Evolutionary conservation across 108 stramenopile species (phyloP).

Genomic region (Discostella stelligeroides): DNA sequence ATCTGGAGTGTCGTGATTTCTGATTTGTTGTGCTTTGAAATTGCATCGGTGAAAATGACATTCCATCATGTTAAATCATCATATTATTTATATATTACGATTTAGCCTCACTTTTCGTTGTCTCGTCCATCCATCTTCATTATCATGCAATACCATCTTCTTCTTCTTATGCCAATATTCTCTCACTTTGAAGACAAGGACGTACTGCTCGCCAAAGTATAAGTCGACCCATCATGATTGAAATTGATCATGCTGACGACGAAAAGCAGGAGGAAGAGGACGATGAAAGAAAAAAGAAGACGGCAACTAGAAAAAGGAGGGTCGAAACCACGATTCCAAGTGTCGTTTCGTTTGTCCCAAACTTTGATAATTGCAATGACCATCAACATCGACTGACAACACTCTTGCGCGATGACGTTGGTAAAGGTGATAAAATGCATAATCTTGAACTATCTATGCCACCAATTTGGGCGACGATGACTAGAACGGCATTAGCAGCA

Average conservation of each 20-base stretch:
- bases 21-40: no score
- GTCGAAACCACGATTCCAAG: slow-evolving; percentile 27
- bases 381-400: background rate
- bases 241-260: slow-evolving; percentile 9
- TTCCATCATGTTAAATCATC: no score
- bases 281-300: background rate
- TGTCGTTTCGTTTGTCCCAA: slow-evolving; percentile 24
- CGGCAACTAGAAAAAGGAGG: background rate
- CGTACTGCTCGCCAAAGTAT: no score
- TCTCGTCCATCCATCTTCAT: no score
- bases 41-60: no score
- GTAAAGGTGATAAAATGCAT: background rate
- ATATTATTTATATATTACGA: no score
- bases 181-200: no score
- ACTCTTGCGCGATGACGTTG: background rate
- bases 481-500: background rate
- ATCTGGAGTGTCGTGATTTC: no score
- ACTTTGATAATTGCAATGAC: background rate
- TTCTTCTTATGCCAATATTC: no score
- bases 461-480: background rate
- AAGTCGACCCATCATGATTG: slow-evolving; percentile 59
- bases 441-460: background rate
- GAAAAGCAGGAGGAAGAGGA: background rate
- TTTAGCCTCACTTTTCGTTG: no score
- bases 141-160: no score